Percentiles rank a stretch among this genome's conserved stretches.
phyloP scores from a whole-genome alignment of 2,329 filamentous ascomycete genomes.

The Fusarium veterinarium region DNA sequence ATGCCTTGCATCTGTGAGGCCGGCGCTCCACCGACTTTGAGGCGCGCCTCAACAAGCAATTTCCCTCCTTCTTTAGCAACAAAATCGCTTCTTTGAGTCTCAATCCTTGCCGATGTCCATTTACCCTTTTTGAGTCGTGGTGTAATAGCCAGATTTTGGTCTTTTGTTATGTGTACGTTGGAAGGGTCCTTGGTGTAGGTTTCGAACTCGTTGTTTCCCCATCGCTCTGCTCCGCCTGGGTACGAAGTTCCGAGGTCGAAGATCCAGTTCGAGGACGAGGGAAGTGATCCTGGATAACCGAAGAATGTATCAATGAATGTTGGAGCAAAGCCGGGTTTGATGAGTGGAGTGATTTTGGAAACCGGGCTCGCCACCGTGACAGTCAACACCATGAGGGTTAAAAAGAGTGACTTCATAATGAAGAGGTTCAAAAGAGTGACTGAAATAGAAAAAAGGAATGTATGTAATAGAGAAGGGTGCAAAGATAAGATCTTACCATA shows the following conservation, averaged over 20 bases:
- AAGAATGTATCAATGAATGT: not conserved
- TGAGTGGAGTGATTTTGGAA: not conserved
- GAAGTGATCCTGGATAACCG: not conserved
- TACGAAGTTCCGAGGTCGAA: not conserved
- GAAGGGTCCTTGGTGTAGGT: not conserved
- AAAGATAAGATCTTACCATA: rapidly evolving
- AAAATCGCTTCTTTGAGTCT: not conserved
- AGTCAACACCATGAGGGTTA: not conserved
- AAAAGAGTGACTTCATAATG: not conserved
- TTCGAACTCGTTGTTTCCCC: not conserved
- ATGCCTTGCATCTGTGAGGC: not conserved
- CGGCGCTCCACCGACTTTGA: not conserved
- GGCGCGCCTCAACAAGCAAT: not conserved
- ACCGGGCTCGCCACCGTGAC: not conserved
- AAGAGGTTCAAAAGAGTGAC: not conserved
- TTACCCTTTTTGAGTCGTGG: not conserved
- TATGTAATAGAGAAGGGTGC: rapidly evolving
- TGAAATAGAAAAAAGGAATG: not conserved
- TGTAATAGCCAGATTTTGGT: not conserved
- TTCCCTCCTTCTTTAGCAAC: not conserved
- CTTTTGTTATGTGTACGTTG: not conserved
- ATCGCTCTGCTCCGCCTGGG: not conserved
- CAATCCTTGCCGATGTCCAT: not conserved
- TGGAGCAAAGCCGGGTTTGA: not conserved
- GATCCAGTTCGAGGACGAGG: not conserved